phyloP scores from a whole-genome alignment of 495 filamentous ascomycete genomes.

The Trichoderma reesei region DNA sequence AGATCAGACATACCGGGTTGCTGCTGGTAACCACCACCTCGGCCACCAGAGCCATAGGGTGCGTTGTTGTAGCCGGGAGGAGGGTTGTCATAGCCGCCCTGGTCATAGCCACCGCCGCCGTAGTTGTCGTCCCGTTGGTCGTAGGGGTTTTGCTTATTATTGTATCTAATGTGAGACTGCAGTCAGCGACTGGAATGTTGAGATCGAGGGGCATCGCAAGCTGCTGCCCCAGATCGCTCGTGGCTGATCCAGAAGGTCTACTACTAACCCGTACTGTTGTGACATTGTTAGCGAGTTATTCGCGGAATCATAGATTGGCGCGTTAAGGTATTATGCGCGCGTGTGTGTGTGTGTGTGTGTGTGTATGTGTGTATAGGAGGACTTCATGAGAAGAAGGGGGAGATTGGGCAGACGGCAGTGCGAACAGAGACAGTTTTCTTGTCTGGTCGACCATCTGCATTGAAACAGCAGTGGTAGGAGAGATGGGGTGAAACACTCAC shows the following conservation, averaged over 20 bases:
- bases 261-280: conserved; percentile 30
- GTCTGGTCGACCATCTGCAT: background rate
- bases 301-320: conserved; percentile 3
- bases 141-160: conserved; percentile 40
- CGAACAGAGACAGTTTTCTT: conserved; percentile 1
- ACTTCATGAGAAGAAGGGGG: conserved; percentile 9
- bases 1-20: conserved; percentile 3
- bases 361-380: conserved; percentile 7
- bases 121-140: conserved; percentile 30
- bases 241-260: background rate
- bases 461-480: conserved; percentile 9
- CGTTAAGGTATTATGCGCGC: background rate
- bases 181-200: conserved; percentile 20
- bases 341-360: background rate
- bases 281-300: conserved; percentile 24
- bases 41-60: conserved; percentile 28
- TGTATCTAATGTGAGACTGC: conserved; percentile 27
- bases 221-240: too few species aligned
- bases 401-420: conserved; percentile 3
- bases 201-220: background rate
- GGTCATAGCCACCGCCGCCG: conserved; percentile 21
- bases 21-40: conserved; percentile 28
- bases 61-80: conserved; percentile 34
- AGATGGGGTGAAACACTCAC: conserved; percentile 28
- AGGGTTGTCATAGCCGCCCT: conserved; percentile 17